A percentile compares a stretch with the other conserved stretches of the same genome.
phyloP scores from a whole-genome alignment of 2,329 filamentous ascomycete species.

The Aspergillus arachidicola region DNA sequence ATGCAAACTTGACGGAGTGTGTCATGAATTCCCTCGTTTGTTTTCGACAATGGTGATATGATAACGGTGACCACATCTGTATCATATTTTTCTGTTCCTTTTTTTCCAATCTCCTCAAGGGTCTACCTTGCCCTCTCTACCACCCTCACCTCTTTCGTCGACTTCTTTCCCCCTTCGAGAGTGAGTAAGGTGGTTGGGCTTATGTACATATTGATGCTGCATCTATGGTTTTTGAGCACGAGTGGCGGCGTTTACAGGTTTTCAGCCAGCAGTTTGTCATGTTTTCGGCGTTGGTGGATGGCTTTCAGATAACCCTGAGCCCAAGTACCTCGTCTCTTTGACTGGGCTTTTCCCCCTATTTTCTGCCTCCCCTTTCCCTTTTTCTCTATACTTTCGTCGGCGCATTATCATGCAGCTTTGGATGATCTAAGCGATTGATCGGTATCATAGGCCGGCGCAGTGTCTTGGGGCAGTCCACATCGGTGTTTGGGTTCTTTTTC shows the following conservation, averaged over 20 bases:
- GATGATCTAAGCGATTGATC: neutral
- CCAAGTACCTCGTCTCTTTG: neutral
- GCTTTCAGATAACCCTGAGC: neutral
- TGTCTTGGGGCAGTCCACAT: neutral
- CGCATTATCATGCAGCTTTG: neutral
- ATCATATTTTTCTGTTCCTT: conserved; percentile 2
- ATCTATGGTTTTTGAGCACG: conserved; percentile 6
- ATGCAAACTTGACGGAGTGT: neutral
- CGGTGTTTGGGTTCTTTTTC: neutral
- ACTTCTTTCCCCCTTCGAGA: conserved; percentile 11
- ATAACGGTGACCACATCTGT: conserved; percentile 7
- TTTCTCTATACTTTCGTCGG: neutral
- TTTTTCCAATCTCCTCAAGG: neutral
- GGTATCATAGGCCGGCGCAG: neutral
- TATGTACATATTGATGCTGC: conserved; percentile 13
- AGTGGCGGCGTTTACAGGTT: conserved; percentile 5
- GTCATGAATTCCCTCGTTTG: neutral
- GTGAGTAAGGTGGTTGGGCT: conserved; percentile 12
- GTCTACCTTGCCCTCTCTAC: neutral
- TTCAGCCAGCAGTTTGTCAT: neutral
- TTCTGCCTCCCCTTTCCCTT: neutral
- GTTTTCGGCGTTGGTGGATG: conserved; percentile 8
- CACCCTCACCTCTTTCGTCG: conserved; percentile 1
- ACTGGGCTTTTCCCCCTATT: neutral
- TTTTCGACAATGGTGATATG: conserved; percentile 7